These are phyloP conservation scores for Fusarium sp. DNA, from an alignment of 2,329 filamentous ascomycete genomes.

Conservation along the genomic window DNA sequence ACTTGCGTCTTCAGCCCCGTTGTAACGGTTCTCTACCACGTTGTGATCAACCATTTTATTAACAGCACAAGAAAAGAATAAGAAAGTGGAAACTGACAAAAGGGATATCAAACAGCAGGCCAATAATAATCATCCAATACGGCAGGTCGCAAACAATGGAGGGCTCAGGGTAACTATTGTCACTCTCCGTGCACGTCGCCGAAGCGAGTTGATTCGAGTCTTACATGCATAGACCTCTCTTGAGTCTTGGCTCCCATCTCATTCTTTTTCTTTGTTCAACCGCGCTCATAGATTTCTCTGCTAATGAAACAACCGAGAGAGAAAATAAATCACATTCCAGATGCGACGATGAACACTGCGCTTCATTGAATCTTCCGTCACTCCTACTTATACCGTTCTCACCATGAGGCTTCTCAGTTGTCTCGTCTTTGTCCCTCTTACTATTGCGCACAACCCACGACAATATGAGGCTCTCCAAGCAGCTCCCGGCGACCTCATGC, in stretches of 20 bases:
- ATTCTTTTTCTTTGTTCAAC: conserved; percentile 27
- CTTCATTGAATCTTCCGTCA: background rate
- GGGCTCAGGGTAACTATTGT: conserved; percentile 10
- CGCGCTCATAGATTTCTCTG: background rate
- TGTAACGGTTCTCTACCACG: conserved; percentile 23
- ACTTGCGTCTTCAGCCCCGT: conserved; percentile 26
- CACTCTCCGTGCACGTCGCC: conserved; percentile 12
- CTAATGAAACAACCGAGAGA: background rate
- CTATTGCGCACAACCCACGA: conserved; percentile 26
- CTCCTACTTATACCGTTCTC: conserved; percentile 6
- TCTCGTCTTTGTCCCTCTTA: conserved; percentile 25
- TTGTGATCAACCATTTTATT: conserved; percentile 12
- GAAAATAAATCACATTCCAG: background rate
- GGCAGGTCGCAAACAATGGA: background rate
- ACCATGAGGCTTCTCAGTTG: conserved; percentile 37
- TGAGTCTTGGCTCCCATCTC: conserved; percentile 25
- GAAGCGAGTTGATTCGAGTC: conserved; percentile 24
- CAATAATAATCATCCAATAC: conserved; percentile 6
- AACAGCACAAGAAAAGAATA: conserved; percentile 14
- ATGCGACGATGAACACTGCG: conserved; percentile 28
- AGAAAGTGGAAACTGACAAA: conserved; percentile 8
- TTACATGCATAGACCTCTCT: conserved; percentile 36
- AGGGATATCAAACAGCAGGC: background rate
- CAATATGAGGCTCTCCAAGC: conserved; percentile 41
- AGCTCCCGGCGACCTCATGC: conserved; percentile 47